A percentile compares a stretch with the other conserved stretches of the same genome.
phyloP scores from a whole-genome alignment of 441 rosid genomes.

The Omphalea diandra region DNA sequence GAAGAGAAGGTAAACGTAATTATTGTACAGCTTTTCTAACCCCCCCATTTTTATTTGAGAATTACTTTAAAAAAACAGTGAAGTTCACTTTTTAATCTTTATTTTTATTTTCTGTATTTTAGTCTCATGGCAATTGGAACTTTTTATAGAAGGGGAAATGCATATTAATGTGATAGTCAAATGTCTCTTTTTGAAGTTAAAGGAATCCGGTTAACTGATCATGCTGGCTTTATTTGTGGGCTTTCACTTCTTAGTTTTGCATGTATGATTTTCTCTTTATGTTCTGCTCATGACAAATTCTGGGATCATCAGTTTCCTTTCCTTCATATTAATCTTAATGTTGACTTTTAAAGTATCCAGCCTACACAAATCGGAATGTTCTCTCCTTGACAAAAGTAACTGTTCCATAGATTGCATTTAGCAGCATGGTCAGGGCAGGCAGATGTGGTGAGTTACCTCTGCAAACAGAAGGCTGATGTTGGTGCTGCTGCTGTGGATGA shows the following conservation, averaged over 20 bases:
- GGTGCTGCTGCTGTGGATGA: constrained; percentile 97
- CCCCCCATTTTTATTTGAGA: not conserved
- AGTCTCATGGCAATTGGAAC: not conserved
- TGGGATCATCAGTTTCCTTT: not conserved
- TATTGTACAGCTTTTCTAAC: not conserved
- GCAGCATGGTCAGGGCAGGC: constrained; percentile 96
- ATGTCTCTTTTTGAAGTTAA: not conserved
- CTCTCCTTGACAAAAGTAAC: constrained; percentile 46
- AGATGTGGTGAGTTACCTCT: constrained; percentile 67
- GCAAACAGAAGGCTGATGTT: constrained; percentile 88
- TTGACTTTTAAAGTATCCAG: not conserved
- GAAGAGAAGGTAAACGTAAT: not conserved
- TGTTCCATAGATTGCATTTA: constrained; percentile 60
- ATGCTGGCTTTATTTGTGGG: not conserved
- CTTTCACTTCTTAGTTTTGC: not conserved
- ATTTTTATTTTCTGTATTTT: not conserved
- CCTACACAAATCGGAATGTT: constrained; percentile 7
- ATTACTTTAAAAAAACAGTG: not conserved
- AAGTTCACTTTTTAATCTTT: not conserved
- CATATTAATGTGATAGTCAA: not conserved
- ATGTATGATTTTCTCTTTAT: not conserved
- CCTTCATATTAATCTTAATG: not conserved
- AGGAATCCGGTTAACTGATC: not conserved
- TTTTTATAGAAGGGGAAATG: not conserved
- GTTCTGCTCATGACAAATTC: not conserved